Evolutionary conservation across 371 early-diverging fungal genomes (phyloP).

Genomic region (Blakeslea trispora): DNA sequence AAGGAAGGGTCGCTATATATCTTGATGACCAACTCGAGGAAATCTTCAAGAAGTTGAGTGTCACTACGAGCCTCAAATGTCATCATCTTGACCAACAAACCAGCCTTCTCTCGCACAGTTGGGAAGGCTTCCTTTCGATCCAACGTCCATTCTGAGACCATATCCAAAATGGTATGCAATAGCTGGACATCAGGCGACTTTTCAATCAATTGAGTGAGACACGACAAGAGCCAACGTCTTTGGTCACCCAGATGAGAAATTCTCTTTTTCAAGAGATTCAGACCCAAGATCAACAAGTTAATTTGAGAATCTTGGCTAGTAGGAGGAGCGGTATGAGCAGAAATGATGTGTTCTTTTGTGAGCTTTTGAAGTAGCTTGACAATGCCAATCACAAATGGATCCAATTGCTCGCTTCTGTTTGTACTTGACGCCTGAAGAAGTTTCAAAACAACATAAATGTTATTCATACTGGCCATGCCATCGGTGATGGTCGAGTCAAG

Average conservation of each 20-base stretch:
- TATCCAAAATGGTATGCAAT: constrained; percentile 72
- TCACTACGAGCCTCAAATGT: constrained; percentile 71
- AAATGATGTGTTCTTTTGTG: constrained; percentile 75
- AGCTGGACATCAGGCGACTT: constrained; percentile 74
- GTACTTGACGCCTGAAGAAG: constrained; percentile 75
- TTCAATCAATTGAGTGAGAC: constrained; percentile 84
- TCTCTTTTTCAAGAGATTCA: constrained; percentile 76
- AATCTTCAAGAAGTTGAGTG: constrained; percentile 73
- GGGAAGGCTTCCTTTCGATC: constrained; percentile 84
- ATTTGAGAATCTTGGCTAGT: constrained; percentile 54
- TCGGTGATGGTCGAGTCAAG: constrained; percentile 67
- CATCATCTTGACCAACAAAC: constrained; percentile 89
- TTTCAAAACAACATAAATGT: constrained; percentile 68
- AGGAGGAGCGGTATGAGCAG: constrained; percentile 26
- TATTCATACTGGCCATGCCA: constrained; percentile 69
- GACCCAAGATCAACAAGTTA: constrained; percentile 66
- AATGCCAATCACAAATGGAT: constrained; percentile 78
- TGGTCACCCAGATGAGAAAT: constrained; percentile 86
- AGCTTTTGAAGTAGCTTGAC: constrained; percentile 82
- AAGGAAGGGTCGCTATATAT: constrained; percentile 84
- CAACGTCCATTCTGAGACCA: constrained; percentile 88
- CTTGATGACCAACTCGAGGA: constrained; percentile 81
- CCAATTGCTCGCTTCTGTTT: constrained; percentile 68
- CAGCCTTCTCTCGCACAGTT: constrained; percentile 94
- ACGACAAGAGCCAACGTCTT: constrained; percentile 80